Evolutionary conservation across 768 basidiomycete species (phyloP).

Genomic region (Boletus reticulatus): DNA sequence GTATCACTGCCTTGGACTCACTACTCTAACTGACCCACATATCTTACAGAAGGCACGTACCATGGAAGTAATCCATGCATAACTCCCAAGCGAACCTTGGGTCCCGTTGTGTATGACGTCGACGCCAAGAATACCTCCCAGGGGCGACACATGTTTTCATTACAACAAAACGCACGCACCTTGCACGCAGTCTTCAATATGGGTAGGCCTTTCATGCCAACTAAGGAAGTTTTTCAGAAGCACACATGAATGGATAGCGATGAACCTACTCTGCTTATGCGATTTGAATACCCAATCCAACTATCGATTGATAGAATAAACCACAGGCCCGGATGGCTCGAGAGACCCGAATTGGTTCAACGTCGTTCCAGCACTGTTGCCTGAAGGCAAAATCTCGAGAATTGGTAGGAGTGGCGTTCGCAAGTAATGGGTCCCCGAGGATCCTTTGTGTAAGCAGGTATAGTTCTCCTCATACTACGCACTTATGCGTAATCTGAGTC

Average conservation of each 20-base stretch:
- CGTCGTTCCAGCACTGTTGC: neutral
- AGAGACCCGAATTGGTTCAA: neutral
- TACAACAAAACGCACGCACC: neutral
- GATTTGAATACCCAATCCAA: neutral
- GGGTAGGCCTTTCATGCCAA: neutral
- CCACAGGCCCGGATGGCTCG: neutral
- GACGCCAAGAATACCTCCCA: neutral
- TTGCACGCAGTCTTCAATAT: neutral
- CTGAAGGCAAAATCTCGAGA: neutral
- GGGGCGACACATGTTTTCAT: neutral
- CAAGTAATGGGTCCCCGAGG: neutral
- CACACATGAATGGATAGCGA: neutral
- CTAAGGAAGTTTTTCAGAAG: neutral
- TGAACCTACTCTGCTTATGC: neutral
- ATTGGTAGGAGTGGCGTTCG: constrained; percentile 3
- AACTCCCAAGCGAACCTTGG: neutral
- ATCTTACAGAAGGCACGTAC: neutral
- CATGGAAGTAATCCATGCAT: neutral
- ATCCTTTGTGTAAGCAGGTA: constrained; percentile 9
- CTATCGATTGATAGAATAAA: neutral
- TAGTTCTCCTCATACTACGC: neutral
- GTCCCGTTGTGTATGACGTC: neutral
- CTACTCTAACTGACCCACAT: neutral
- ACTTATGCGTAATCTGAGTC: neutral
- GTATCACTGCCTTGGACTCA: neutral